Base-by-base conservation (phyloP, 2,329 filamentous ascomycete genomes). In the Arthrinium puccinioides region DNA sequence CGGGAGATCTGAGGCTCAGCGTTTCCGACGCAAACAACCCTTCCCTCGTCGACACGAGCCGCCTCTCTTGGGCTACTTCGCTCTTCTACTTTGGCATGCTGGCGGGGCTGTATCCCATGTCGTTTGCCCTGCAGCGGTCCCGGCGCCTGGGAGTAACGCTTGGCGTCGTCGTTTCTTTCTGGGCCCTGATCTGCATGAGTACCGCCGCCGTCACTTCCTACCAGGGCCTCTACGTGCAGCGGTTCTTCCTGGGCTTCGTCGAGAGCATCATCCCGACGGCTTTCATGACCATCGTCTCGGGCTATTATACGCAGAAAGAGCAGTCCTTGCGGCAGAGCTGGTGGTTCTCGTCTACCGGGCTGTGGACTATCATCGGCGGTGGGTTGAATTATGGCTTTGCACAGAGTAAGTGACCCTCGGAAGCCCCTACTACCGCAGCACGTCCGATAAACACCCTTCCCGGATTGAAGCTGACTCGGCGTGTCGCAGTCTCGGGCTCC, bases 31-130 rank as follows among this genome's bases (percentile, higher is more conserved):
- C 44, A 3, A 49, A 54, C 2, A 62, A 60, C 1, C 79, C 80
- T 0, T 69, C 73, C 1, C 72, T 71, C 0, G 73, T 72, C 13
- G 74, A 83, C 51, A 87, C 84, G 0, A 70, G 73, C 0, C 72
- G 84, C 9, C 70, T 88, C 20, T 80, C 74, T 46, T 88, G 83
- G 84, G 84, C 84, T 3, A 87, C 82, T 0, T 87, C 81, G 0
- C 67, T 87, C 50, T 87, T 88, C 63, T 88, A 87, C 63, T 87
- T 88, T 47, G 84, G 84, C 25, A 84, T 85, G 81, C 68, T 89
- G 3, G 77, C 74, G 1, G 84, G 84, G 0, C 63, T 84, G 4
- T 87, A 86, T 44, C 84, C 83, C 2, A 78, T 87, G 73, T 81
- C 80, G 0, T 85, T 82, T 42, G 64, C 74, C 1, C 64, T 86